Evolutionary conservation across 805 yeast genomes (phyloP).

Genomic region (Komagataella mondaviorum): DNA sequence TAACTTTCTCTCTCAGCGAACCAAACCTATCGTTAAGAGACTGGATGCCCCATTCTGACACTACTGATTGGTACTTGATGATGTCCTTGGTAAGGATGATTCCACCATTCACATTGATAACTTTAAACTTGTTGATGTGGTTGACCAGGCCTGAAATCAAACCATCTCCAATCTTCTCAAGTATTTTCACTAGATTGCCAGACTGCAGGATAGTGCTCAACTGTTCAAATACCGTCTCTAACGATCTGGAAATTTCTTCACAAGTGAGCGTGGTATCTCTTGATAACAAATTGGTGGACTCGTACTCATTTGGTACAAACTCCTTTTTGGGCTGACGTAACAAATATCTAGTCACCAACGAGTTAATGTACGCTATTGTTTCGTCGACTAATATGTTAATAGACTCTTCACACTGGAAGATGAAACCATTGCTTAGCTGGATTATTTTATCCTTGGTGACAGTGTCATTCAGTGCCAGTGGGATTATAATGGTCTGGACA

Average conservation of each 20-base stretch:
- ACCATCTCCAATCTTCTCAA: constrained; percentile 38
- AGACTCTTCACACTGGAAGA: constrained; percentile 49
- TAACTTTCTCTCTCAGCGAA: constrained; percentile 69
- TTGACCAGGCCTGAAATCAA: constrained; percentile 45
- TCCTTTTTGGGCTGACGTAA: constrained; percentile 69
- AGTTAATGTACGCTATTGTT: constrained; percentile 36
- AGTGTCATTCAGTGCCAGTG: constrained; percentile 53
- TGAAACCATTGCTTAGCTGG: constrained; percentile 45
- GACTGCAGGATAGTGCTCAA: constrained; percentile 10
- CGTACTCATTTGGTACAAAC: constrained; percentile 31
- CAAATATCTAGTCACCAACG: constrained; percentile 33
- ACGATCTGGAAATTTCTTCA: constrained; percentile 40
- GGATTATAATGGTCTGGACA: constrained; percentile 61
- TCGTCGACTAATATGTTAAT: constrained; percentile 52
- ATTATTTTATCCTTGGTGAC: constrained; percentile 44
- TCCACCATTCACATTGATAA: constrained; percentile 72
- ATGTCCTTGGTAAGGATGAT: constrained; percentile 71
- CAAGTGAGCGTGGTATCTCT: constrained; percentile 66
- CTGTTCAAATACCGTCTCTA: constrained; percentile 4
- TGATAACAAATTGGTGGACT: constrained; percentile 5
- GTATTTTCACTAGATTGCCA: constrained; percentile 22
- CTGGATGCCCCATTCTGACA: constrained; percentile 41
- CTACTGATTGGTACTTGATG: constrained; percentile 55
- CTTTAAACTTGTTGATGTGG: constrained; percentile 60
- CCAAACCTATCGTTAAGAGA: constrained; percentile 51